These are phyloP conservation scores for Wickerhamiella australiensis DNA, from an alignment of 805 yeast species.

Conservation along the genomic window DNA sequence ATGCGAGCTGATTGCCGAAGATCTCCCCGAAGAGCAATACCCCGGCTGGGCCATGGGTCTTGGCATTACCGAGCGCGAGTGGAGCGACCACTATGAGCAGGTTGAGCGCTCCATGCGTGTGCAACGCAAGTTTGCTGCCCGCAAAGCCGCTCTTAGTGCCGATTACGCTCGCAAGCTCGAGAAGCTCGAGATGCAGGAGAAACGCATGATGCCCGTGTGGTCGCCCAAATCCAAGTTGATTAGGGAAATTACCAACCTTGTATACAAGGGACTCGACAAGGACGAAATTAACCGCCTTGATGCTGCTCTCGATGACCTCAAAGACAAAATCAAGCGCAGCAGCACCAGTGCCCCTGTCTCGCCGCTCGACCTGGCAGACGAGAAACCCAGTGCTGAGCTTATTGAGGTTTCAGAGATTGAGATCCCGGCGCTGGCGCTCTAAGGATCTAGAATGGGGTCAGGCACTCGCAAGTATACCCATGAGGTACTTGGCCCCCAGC, in stretches of 20 bases:
- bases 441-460: no score
- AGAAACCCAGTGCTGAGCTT: slow-evolving; percentile 4
- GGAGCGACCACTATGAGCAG: slow-evolving; percentile 16
- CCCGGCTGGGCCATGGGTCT: slow-evolving; percentile 18
- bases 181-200: slow-evolving; percentile 15
- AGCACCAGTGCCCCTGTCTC: neutral
- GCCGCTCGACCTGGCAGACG: neutral
- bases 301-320: slow-evolving; percentile 12
- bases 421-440: neutral
- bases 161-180: slow-evolving; percentile 15
- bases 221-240: slow-evolving; percentile 15
- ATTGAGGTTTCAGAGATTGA: slow-evolving; percentile 6
- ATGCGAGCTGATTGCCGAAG: slow-evolving; percentile 16
- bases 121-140: slow-evolving; percentile 16
- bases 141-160: slow-evolving; percentile 14
- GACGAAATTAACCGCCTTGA: slow-evolving; percentile 13
- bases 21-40: slow-evolving; percentile 15
- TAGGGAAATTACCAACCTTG: slow-evolving; percentile 13
- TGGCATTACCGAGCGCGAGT: slow-evolving; percentile 14
- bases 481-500: no score
- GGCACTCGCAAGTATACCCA: no score
- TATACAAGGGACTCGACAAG: slow-evolving; percentile 11
- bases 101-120: slow-evolving; percentile 15
- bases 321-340: slow-evolving; percentile 9
- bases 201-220: slow-evolving; percentile 17